A percentile compares a stretch with the other conserved stretches of the same genome.
These are phyloP conservation scores for Dictyostelium purpureum DNA, from an alignment of 78 protist species.

Conservation along the genomic window DNA sequence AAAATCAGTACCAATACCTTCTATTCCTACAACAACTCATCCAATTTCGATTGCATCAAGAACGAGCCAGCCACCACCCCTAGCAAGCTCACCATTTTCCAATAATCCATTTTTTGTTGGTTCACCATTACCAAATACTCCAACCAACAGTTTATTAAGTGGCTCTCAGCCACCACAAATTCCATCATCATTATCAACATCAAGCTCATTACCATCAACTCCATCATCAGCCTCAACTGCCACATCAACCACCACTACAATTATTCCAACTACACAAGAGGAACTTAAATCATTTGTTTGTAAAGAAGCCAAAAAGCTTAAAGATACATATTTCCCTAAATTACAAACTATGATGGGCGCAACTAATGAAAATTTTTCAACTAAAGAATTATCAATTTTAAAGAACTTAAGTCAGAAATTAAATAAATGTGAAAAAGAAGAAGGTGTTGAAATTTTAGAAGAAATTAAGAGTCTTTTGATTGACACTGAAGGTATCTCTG, in stretches of 20 bases:
- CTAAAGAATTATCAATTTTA: slow-evolving; percentile 29
- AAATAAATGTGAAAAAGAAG: slow-evolving; percentile 48
- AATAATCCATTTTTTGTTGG: slow-evolving; percentile 63
- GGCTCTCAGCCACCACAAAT: slow-evolving; percentile 2
- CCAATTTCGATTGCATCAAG: slow-evolving; percentile 56
- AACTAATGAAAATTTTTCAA: slow-evolving; percentile 20
- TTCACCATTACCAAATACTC: slow-evolving; percentile 44
- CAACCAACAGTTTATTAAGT: slow-evolving; percentile 4
- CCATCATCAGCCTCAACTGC: neutral
- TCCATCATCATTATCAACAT: neutral
- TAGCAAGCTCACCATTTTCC: slow-evolving; percentile 48
- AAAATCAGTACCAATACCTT: too few species aligned
- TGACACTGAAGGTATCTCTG: slow-evolving; percentile 68
- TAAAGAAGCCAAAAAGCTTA: slow-evolving; percentile 50
- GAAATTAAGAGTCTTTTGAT: slow-evolving; percentile 29
- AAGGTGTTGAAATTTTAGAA: slow-evolving; percentile 56
- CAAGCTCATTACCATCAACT: neutral
- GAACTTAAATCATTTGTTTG: slow-evolving; percentile 43
- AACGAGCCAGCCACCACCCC: slow-evolving; percentile 50
- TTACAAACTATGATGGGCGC: neutral
- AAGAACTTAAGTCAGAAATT: slow-evolving; percentile 22
- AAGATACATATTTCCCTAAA: slow-evolving; percentile 30
- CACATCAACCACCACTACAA: neutral
- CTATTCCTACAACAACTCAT: neutral
- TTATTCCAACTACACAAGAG: slow-evolving; percentile 13